Conservation (phyloP, 2,329 filamentous ascomycete species). For the Aspergillus versicolor region DNA sequence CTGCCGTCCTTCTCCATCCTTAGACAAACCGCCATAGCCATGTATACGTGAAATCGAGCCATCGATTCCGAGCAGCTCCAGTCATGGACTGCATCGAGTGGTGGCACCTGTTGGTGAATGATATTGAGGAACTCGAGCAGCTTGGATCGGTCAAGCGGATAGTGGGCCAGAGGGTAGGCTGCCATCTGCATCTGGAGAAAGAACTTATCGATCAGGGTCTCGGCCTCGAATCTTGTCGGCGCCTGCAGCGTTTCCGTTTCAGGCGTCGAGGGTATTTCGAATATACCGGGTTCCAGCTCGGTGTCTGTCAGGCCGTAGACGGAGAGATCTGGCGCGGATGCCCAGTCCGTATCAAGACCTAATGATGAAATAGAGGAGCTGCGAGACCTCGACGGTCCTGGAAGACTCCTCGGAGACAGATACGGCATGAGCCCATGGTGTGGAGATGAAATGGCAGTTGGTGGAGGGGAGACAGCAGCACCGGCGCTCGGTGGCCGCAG, state of each 20-base stretch:
- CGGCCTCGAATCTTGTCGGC: conserved; percentile 8
- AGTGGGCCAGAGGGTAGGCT: background rate
- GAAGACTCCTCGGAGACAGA: conserved; percentile 4
- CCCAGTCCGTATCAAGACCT: conserved; percentile 7
- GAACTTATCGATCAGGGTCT: conserved; percentile 13
- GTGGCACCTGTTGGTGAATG: background rate
- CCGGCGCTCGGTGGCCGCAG: background rate
- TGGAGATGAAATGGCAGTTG: conserved; percentile 9
- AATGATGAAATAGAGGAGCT: conserved; percentile 14
- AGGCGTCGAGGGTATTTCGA: background rate
- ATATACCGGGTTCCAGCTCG: background rate
- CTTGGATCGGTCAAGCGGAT: conserved; percentile 1
- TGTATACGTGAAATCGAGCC: conserved; percentile 17
- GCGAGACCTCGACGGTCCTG: conserved; percentile 6
- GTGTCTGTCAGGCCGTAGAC: background rate
- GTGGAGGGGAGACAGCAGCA: conserved; percentile 8
- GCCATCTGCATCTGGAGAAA: background rate
- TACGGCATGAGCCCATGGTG: background rate
- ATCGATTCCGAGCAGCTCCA: conserved; percentile 1
- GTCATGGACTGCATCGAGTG: background rate
- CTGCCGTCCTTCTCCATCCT: conserved; percentile 4
- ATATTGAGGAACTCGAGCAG: conserved; percentile 11
- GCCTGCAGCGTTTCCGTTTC: background rate
- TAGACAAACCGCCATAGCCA: conserved; percentile 16
- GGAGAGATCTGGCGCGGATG: background rate